Percentiles rank a stretch among this genome's conserved stretches.
Evolutionary conservation across 768 basidiomycete species (phyloP).

Genomic region (Lepiota venenata): DNA sequence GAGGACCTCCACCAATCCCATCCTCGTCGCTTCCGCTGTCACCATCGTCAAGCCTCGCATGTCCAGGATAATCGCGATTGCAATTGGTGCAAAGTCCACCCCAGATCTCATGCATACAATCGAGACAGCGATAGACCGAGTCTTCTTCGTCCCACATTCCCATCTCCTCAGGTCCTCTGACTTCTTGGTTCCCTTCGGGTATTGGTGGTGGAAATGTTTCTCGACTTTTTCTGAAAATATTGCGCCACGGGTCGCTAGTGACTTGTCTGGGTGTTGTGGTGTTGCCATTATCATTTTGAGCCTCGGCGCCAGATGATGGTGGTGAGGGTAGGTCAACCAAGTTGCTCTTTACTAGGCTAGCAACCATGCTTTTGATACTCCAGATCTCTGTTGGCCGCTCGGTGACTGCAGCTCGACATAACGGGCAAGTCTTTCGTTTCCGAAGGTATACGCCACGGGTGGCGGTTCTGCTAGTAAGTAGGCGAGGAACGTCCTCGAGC

Average conservation of each 20-base stretch:
- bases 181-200: slow-evolving; percentile 17
- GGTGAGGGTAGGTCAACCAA: slow-evolving; percentile 35
- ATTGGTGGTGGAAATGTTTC: slow-evolving; percentile 10
- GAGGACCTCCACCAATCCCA: slow-evolving; percentile 8
- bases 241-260: slow-evolving; percentile 58
- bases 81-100: slow-evolving; percentile 64
- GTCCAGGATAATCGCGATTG: slow-evolving; percentile 56
- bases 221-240: slow-evolving; percentile 43
- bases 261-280: slow-evolving; percentile 12
- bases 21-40: slow-evolving; percentile 39
- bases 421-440: slow-evolving; percentile 68
- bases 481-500: slow-evolving; percentile 18
- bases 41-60: slow-evolving; percentile 35
- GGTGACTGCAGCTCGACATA: slow-evolving; percentile 60
- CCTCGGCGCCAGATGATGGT: slow-evolving; percentile 20
- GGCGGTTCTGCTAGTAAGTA: slow-evolving; percentile 36
- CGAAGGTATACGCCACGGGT: slow-evolving; percentile 38
- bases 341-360: slow-evolving; percentile 47
- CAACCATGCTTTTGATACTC: slow-evolving; percentile 64
- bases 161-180: slow-evolving; percentile 34
- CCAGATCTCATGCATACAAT: slow-evolving; percentile 79
- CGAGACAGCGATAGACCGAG: slow-evolving; percentile 71
- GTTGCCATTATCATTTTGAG: slow-evolving; percentile 22
- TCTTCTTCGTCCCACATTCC: slow-evolving; percentile 75
- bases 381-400: slow-evolving; percentile 71